Percentiles rank a stretch among this genome's conserved stretches.
Conservation (phyloP, 164 flowering plant species). For the Magnolia officinalis region DNA sequence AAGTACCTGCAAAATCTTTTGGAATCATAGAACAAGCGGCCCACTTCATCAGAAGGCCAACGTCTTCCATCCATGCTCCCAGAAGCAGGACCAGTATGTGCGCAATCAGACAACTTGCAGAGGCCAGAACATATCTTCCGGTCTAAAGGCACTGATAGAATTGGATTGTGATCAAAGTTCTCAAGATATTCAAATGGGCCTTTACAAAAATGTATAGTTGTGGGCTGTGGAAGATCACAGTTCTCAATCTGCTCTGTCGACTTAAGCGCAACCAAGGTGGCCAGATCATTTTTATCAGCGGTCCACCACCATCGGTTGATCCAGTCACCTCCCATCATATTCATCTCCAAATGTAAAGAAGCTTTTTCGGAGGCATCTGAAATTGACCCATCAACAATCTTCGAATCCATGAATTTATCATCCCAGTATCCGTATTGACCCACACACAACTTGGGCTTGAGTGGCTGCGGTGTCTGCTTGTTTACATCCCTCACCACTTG, state of each 20-base stretch:
- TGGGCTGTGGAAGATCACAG: constrained; percentile 55
- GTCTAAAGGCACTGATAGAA: constrained; percentile 23
- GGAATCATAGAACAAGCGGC: constrained; percentile 18
- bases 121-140: constrained; percentile 10
- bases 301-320: constrained; percentile 51
- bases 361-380: constrained; percentile 22
- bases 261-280: constrained; percentile 45
- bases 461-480: constrained; percentile 6
- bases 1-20: constrained; percentile 34
- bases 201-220: constrained; percentile 20
- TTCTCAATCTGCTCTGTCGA: constrained; percentile 41
- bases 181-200: constrained; percentile 21
- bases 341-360: constrained; percentile 26
- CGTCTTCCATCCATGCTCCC: constrained; percentile 16
- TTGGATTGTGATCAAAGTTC: constrained; percentile 19
- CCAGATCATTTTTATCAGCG: constrained; percentile 45
- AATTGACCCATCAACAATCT: constrained; percentile 16
- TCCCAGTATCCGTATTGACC: constrained; percentile 20
- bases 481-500: constrained; percentile 24
- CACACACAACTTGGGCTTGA: constrained; percentile 20
- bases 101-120: constrained; percentile 4
- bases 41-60: constrained; percentile 15
- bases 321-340: constrained; percentile 39
- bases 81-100: constrained; percentile 18
- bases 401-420: constrained; percentile 23